phyloP scores from a whole-genome alignment of 345 rosid genomes.

The Iberis pinnata region DNA sequence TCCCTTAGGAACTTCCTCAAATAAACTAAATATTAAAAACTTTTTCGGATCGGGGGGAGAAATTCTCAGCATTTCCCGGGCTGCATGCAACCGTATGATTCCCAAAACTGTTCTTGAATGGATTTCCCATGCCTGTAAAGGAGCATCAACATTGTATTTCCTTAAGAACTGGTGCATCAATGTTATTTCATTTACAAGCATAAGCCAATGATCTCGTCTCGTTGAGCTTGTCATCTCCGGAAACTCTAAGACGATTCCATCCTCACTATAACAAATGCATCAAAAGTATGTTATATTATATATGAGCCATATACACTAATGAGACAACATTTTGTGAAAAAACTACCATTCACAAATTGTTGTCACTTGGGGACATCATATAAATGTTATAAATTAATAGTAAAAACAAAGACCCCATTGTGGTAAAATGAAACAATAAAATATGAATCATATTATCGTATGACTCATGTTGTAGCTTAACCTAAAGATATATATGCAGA shows the following conservation, averaged over 20 bases:
- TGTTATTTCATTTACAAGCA: slow-evolving; percentile 56
- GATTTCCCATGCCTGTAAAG: slow-evolving; percentile 65
- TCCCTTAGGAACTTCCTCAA: slow-evolving; percentile 79
- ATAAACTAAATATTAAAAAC: slow-evolving; percentile 75
- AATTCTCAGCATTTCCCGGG: slow-evolving; percentile 77
- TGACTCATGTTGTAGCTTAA: no score
- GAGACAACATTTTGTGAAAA: no score
- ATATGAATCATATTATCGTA: no score
- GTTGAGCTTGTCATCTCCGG: slow-evolving; percentile 94
- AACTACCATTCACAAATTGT: no score
- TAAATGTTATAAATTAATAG: no score
- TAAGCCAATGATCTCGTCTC: slow-evolving; percentile 90
- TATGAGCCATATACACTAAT: no score
- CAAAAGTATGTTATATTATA: no score
- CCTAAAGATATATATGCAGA: background rate
- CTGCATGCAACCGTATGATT: slow-evolving; percentile 82
- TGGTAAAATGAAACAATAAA: no score
- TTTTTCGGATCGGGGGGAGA: slow-evolving; percentile 67
- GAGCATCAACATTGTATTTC: slow-evolving; percentile 39
- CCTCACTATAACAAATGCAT: slow-evolving; percentile 42
- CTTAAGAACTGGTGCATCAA: slow-evolving; percentile 66
- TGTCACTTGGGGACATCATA: no score
- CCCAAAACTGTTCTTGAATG: slow-evolving; percentile 75
- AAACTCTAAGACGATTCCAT: slow-evolving; percentile 77
- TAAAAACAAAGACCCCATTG: no score